Base-by-base conservation (phyloP, 495 filamentous ascomycete genomes). In the Durotheca rogersii region DNA sequence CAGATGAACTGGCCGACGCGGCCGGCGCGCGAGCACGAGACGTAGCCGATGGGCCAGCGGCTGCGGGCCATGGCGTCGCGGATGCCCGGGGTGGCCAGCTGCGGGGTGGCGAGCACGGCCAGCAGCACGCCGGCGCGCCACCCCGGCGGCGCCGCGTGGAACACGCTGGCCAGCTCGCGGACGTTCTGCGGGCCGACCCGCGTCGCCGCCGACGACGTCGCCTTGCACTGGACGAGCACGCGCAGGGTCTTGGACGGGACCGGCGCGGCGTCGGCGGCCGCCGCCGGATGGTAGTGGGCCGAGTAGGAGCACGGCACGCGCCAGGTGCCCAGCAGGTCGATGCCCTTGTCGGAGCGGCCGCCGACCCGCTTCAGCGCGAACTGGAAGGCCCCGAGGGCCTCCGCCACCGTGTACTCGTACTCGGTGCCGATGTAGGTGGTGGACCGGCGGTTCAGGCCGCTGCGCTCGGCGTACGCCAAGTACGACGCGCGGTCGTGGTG, bases 261-360 rank as follows among this genome's bases (percentile, higher is more conserved):
- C n/a, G n/a, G n/a, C n/a, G n/a, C n/a, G n/a, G n/a, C n/a, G n/a
- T n/a, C n/a, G n/a, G n/a, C n/a, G n/a, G n/a, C n/a, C n/a, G n/a
- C n/a, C n/a, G n/a, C n/a, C n/a, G n/a, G n/a, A n/a, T n/a, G n/a
- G n/a, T n/a, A n/a, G n/a, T n/a, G 75, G 0, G 40, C 23, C 9
- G 9, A 7, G 20, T 34, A 10, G 40, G 61, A 29, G 3, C 73
- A 69, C 7, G 84, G 82, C 5, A 89, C 67, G 9, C 73, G 67
- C 92, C 92, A 97, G 12, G 81, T 81, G 16, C 90, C 91, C 2
- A 89, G 70, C 0, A 96, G 78, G 65, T 97, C 92, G 61, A 95
- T 87, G 23, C 92, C 92, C 39, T 70, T 73, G 68, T 97, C 91
- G 11, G 79, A 80, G 19, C 72, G 73, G 29, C 87, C 86, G 54